Evolutionary conservation across 768 basidiomycete genomes (phyloP).

Genomic region (Cystobasidium onofrii): DNA sequence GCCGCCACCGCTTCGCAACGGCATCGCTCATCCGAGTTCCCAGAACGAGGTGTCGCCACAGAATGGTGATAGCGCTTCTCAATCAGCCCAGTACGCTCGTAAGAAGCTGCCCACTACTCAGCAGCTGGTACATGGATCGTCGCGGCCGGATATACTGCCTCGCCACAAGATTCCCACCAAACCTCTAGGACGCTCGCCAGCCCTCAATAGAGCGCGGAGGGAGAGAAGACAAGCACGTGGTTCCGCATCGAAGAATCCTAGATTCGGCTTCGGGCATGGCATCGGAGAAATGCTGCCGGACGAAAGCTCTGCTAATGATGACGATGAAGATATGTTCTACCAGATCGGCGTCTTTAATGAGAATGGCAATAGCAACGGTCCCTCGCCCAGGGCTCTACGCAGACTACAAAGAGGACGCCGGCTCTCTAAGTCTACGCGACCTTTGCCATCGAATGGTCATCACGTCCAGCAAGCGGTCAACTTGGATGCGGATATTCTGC

Average conservation of each 20-base stretch:
- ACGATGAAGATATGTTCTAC: not conserved
- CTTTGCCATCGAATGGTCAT: no score
- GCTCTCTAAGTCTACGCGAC: no score
- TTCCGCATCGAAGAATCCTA: not conserved
- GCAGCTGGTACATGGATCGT: not conserved
- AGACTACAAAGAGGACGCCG: no score
- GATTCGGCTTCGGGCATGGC: not conserved
- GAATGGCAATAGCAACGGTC: not conserved
- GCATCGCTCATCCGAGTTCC: not conserved
- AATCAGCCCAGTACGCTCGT: not conserved
- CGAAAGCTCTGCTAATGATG: not conserved
- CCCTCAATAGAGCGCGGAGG: not conserved
- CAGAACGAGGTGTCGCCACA: not conserved
- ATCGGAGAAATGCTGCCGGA: not conserved
- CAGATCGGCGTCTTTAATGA: not conserved
- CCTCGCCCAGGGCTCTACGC: no score
- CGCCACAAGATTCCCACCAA: not conserved
- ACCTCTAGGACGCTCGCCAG: not conserved
- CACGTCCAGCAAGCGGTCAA: no score
- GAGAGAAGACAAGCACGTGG: not conserved
- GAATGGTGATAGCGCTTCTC: not conserved
- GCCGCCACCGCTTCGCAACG: not conserved
- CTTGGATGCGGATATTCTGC: no score
- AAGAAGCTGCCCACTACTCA: not conserved
- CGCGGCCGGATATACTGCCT: not conserved